Evolutionary conservation across 2,329 filamentous ascomycete genomes (phyloP).

Genomic region (Ceratocystis diversiconidia): DNA sequence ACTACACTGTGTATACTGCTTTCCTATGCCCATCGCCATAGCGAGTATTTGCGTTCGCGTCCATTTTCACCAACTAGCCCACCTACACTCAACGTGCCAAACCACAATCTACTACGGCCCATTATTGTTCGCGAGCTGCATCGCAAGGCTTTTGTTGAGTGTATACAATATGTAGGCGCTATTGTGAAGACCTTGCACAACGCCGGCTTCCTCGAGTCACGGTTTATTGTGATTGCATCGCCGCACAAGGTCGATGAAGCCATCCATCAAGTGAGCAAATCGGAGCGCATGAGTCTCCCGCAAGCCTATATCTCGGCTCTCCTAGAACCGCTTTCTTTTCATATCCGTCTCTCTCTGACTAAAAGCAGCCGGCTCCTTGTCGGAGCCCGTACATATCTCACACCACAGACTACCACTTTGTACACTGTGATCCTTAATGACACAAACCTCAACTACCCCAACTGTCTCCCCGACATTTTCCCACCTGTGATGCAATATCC

Average conservation of each 20-base stretch:
- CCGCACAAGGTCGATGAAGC: constrained; percentile 24
- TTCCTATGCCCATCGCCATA: constrained; percentile 63
- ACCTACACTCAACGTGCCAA: constrained; percentile 28
- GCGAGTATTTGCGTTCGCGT: constrained; percentile 52
- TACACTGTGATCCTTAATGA: constrained; percentile 27
- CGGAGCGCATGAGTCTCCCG: constrained; percentile 30
- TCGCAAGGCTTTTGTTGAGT: constrained; percentile 28
- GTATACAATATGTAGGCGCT: constrained; percentile 31
- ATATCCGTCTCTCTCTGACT: constrained; percentile 34
- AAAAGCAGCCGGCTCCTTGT: constrained; percentile 31
- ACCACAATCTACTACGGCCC: constrained; percentile 38
- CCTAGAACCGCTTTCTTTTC: constrained; percentile 22
- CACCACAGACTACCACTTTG: constrained; percentile 32
- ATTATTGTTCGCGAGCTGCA: constrained; percentile 37
- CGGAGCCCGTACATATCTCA: constrained; percentile 32
- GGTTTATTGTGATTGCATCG: constrained; percentile 31
- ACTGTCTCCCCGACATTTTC: constrained; percentile 28
- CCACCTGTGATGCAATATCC: constrained; percentile 35
- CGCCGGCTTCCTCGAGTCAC: constrained; percentile 31
- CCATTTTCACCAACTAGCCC: constrained; percentile 31
- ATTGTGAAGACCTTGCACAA: constrained; percentile 32
- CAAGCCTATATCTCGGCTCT: constrained; percentile 24
- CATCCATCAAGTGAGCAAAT: constrained; percentile 25
- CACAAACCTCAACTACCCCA: constrained; percentile 17
- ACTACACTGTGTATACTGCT: constrained; percentile 63